These are phyloP conservation scores for Quercus suber DNA, from an alignment of 306 rosid genomes.

Conservation along the genomic window DNA sequence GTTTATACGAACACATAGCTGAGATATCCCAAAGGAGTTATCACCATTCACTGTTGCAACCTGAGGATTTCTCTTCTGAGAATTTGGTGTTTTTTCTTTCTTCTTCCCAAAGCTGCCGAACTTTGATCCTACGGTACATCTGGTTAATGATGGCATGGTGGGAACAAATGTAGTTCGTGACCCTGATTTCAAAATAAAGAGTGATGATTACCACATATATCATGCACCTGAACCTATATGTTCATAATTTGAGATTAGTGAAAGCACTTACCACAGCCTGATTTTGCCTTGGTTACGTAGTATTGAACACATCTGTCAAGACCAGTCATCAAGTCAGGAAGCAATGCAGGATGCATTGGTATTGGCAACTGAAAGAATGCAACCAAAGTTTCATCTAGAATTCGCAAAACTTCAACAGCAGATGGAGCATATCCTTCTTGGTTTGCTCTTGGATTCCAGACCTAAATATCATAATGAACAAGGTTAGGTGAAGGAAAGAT, in stretches of 20 bases:
- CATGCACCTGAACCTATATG: constrained; percentile 8
- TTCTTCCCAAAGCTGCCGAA: constrained; percentile 98
- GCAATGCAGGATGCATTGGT: constrained; percentile 93
- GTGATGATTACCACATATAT: constrained; percentile 20
- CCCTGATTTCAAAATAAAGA: constrained; percentile 53
- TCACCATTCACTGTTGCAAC: constrained; percentile 87
- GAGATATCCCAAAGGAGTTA: constrained; percentile 66
- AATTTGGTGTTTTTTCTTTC: constrained; percentile 77
- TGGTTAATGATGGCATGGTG: constrained; percentile 87
- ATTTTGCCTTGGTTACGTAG: constrained; percentile 69
- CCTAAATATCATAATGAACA: constrained; percentile 46
- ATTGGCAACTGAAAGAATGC: constrained; percentile 96
- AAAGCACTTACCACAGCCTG: constrained; percentile 78
- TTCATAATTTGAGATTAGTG: constrained; percentile 8
- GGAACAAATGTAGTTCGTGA: constrained; percentile 78
- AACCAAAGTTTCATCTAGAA: constrained; percentile 80
- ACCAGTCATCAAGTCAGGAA: constrained; percentile 89
- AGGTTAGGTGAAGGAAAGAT: constrained; percentile 25
- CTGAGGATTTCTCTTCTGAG: constrained; percentile 84
- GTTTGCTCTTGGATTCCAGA: constrained; percentile 68
- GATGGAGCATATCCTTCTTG: constrained; percentile 89
- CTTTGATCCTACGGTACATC: constrained; percentile 81
- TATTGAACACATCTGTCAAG: constrained; percentile 92
- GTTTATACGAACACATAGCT: constrained; percentile 79
- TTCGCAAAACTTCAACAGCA: constrained; percentile 86